Conservation (phyloP, 345 rosid genomes). For the Bretschneidera sinensis region DNA sequence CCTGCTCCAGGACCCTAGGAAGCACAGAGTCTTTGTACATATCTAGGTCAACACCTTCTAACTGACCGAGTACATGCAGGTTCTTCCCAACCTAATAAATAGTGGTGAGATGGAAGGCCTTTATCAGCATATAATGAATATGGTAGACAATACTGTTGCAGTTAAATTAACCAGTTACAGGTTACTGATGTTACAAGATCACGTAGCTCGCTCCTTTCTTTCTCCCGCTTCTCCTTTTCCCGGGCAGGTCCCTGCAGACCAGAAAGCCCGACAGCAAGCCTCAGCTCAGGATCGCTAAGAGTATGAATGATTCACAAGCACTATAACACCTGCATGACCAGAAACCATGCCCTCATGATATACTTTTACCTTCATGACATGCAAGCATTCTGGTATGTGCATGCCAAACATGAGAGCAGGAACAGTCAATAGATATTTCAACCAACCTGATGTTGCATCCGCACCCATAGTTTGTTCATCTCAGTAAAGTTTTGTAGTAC, state of each 20-base stretch:
- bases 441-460: slow-evolving; percentile 99
- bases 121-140: slow-evolving; percentile 30
- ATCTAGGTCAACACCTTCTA: slow-evolving; percentile 97
- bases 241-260: slow-evolving; percentile 99
- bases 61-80: slow-evolving; percentile 95
- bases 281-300: slow-evolving; percentile 97
- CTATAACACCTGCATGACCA: slow-evolving; percentile 93
- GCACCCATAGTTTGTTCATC: slow-evolving; percentile 99
- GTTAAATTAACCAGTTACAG: slow-evolving; percentile 40
- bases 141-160: slow-evolving; percentile 30
- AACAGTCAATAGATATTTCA: slow-evolving; percentile 41
- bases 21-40: slow-evolving; percentile 91
- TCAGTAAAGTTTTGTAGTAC: slow-evolving; percentile 95
- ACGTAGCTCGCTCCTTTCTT: slow-evolving; percentile 98
- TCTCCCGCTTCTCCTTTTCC: slow-evolving; percentile 96
- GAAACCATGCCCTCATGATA: slow-evolving; percentile 89
- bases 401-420: slow-evolving; percentile 64
- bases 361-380: slow-evolving; percentile 58
- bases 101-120: slow-evolving; percentile 24
- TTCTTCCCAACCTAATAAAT: slow-evolving; percentile 91
- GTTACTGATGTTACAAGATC: slow-evolving; percentile 88
- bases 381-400: slow-evolving; percentile 62
- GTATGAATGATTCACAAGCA: slow-evolving; percentile 93
- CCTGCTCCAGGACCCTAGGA: slow-evolving; percentile 98
- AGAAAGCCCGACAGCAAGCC: slow-evolving; percentile 98